Evolutionary conservation across 306 rosid species (phyloP), one percentile per base, ranked within the genome.

Genomic region (Ochetophila trinervis): DNA sequence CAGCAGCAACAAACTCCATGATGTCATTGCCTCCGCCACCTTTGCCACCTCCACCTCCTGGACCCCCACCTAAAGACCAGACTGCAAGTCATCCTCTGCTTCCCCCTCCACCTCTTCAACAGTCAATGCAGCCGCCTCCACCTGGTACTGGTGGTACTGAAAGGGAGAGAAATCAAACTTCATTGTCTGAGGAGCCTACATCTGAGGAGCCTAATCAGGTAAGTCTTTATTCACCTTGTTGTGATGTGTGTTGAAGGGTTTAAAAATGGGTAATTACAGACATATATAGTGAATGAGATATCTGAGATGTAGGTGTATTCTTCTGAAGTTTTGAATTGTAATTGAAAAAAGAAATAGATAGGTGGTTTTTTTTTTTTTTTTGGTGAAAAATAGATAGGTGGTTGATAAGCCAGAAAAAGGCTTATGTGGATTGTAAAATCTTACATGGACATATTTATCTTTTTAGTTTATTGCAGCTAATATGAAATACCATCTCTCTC

Each of bases 1-100:
- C 97, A 62, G 78, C 87, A 58, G 53, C 75, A 71, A 55, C 78
- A 66, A 83, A 70, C 73, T 73, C 83, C 50, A 73, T 83, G 40
- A 63, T 85, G 66, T 80, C 95, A 44, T 80, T 91, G 78, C 97
- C 91, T 17, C 83, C 76, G n/a, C 90, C 89, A 57, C 95, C 90
- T 51, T 79, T 91, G 79, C 97, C 99, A 57, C 97, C 99, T 42
- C 99, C 99, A 36, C 99, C 99, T 71, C 97, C 99, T 51, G 99
- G 99, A 23, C 91, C 93, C 58, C 84, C 95, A 75, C 91, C 95
- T 15, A 90, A 81, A 62, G 95, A 90, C 23, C 87, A 76, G 78
- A 76, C 80, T 76, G 78, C 81, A 48, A 83, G 75, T 65, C 91
- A 12, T 64, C 60, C 82, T 72, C 45, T 79, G 44, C 93, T 83